Base-by-base conservation (phyloP, 2,329 filamentous ascomycete species). In the Aspergillus hiratsukae region DNA sequence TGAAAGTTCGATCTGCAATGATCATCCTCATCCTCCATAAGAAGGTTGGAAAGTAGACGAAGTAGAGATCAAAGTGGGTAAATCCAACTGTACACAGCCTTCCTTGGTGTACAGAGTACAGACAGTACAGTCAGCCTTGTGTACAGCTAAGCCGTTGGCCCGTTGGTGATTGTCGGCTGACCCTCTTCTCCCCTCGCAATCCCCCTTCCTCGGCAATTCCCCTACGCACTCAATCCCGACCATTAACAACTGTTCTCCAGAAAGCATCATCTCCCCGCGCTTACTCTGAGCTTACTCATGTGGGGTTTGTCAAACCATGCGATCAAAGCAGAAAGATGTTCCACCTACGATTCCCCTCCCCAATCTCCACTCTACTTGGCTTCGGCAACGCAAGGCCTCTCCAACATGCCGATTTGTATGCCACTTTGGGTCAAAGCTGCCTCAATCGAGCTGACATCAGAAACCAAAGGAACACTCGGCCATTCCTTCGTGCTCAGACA, bases 221-320 rank as follows among this genome's bases (percentile, higher is more conserved):
- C 46, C 21, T 17, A n/a, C 23, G 37, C 31, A n/a, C 21, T 46
- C n/a, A 52, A 17, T 52, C 37, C 52, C 52, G 55, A 43, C 7
- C 23, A 29, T 48, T 27, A 23, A 35, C 4, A 52, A 28, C 43
- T 23, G 41, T 48, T 52, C 29, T 46, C 49, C 45, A 55, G 37
- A 48, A 11, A 40, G 19, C 8, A 53, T 54, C 41, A 52, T 52
- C 17, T 43, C 59, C 61, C 64, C 58, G 56, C 27, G 61, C 23
- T 68, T 68, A 68, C 62, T 69, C 66, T 69, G 64, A 51, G 51
- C 63, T 70, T 61, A 70, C 61, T 69, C 65, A 70, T 69, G 68
- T 70, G 67, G 67, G 68, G 67, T 65, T 52, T 46, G 9, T 14
- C 17, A 10, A 8, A 4, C 25, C 35, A 28, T 52, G 41, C 54